phyloP scores from a whole-genome alignment of 2,329 filamentous ascomycete genomes.

The Mycocentrospora acerina region DNA sequence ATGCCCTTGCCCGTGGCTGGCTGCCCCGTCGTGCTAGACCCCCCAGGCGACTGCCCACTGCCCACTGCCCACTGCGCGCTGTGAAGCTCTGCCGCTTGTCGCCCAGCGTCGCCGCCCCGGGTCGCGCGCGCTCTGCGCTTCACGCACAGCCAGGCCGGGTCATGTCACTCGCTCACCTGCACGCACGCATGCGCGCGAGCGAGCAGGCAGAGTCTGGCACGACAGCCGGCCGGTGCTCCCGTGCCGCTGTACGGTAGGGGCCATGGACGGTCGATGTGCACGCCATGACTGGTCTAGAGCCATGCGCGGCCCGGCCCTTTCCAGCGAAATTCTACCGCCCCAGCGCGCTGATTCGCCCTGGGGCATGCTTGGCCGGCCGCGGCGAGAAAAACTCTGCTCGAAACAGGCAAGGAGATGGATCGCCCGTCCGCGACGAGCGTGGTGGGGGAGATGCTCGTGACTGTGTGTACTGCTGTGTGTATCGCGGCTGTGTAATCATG shows the following conservation, averaged over 20 bases:
- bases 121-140: constrained; percentile 11
- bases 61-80: constrained; percentile 2
- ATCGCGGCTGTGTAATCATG: constrained; percentile 16
- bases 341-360: constrained; percentile 23
- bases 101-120: constrained; percentile 13
- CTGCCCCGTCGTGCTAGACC: too few relatives aligned
- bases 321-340: constrained; percentile 22
- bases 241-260: constrained; percentile 20
- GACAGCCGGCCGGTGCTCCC: constrained; percentile 24
- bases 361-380: constrained; percentile 9
- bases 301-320: constrained; percentile 35
- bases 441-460: background rate
- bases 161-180: background rate
- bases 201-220: constrained; percentile 15
- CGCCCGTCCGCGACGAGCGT: background rate
- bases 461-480: constrained; percentile 4
- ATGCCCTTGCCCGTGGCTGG: too few relatives aligned
- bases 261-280: constrained; percentile 25
- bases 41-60: constrained; percentile 6
- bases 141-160: constrained; percentile 3
- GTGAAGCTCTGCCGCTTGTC: constrained; percentile 14
- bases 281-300: constrained; percentile 22
- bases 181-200: background rate
- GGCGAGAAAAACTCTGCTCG: too few relatives aligned
- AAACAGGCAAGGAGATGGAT: background rate